These are phyloP conservation scores for Coelastrella sp. DNA, from an alignment of 139 green algal genomes.

Conservation along the genomic window DNA sequence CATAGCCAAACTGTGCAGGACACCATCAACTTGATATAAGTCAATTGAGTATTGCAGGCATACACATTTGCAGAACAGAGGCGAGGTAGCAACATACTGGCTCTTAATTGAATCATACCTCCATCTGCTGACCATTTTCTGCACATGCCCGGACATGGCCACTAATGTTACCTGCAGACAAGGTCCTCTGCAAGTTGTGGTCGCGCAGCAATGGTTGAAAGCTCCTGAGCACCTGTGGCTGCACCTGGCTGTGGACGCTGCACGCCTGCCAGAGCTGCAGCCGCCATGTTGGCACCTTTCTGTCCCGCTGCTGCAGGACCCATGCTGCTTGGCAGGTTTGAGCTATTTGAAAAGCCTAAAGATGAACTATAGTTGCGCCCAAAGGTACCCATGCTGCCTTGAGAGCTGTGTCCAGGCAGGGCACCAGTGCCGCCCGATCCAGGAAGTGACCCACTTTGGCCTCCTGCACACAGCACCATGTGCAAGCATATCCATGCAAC, in stretches of 20 bases:
- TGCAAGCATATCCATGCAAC: neutral
- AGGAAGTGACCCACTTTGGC: neutral
- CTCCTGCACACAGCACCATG: neutral
- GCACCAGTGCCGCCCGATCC: neutral
- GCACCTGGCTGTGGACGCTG: neutral
- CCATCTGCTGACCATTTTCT: too few relatives aligned
- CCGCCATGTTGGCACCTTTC: slow-evolving; percentile 20
- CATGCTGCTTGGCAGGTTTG: neutral
- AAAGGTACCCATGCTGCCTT: neutral
- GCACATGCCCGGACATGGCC: neutral
- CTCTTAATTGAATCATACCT: too few relatives aligned
- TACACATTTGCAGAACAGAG: too few relatives aligned
- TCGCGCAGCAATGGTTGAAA: neutral
- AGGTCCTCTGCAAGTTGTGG: slow-evolving; percentile 34
- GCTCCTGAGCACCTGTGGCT: neutral
- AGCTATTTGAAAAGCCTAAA: neutral
- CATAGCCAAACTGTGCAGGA: too few relatives aligned
- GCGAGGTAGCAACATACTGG: too few relatives aligned
- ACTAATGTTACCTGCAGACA: slow-evolving; percentile 12
- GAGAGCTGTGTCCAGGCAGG: neutral
- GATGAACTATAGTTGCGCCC: neutral
- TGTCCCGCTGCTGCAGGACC: neutral
- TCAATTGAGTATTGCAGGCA: too few relatives aligned
- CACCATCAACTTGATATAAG: too few relatives aligned
- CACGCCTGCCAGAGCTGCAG: neutral